Evolutionary conservation across 163 green algal genomes (phyloP).

Genomic region (Chlamydomonas reinhardtii): DNA sequence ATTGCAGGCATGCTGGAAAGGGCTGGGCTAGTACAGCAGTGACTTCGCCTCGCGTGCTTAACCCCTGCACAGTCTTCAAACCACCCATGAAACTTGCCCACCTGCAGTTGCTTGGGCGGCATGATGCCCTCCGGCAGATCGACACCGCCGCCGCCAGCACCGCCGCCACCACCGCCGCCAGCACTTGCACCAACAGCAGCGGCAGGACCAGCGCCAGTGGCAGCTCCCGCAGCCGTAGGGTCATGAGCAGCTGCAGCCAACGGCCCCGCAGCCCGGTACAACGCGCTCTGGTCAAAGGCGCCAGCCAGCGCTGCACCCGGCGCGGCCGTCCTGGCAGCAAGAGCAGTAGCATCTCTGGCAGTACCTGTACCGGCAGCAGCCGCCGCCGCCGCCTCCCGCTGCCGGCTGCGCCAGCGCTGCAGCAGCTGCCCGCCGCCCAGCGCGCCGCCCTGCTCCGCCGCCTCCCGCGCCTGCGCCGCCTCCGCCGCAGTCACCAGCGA

Average conservation of each 20-base stretch:
- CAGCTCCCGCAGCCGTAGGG: background rate
- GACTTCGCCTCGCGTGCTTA: no score
- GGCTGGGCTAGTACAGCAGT: no score
- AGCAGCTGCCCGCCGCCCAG: conserved; percentile 13
- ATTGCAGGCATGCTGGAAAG: no score
- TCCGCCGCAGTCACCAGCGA: conserved; percentile 43
- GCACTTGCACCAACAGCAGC: background rate
- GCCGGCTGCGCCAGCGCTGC: conserved; percentile 3
- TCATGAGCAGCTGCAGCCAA: background rate
- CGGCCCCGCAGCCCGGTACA: background rate
- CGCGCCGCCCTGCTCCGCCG: background rate
- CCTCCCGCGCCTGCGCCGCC: conserved; percentile 25
- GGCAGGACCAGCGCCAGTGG: background rate
- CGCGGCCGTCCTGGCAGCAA: background rate
- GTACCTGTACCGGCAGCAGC: background rate
- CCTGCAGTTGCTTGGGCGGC: conserved; percentile 35
- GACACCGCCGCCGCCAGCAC: background rate
- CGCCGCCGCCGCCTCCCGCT: conserved; percentile 3
- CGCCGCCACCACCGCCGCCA: background rate
- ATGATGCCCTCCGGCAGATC: background rate
- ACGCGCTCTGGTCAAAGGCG: no score
- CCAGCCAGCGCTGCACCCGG: background rate
- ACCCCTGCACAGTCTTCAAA: no score
- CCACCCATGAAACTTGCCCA: background rate
- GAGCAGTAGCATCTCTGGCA: background rate